Evolutionary conservation across 306 rosid genomes (phyloP).

Genomic region (Crataegus laevigata): DNA sequence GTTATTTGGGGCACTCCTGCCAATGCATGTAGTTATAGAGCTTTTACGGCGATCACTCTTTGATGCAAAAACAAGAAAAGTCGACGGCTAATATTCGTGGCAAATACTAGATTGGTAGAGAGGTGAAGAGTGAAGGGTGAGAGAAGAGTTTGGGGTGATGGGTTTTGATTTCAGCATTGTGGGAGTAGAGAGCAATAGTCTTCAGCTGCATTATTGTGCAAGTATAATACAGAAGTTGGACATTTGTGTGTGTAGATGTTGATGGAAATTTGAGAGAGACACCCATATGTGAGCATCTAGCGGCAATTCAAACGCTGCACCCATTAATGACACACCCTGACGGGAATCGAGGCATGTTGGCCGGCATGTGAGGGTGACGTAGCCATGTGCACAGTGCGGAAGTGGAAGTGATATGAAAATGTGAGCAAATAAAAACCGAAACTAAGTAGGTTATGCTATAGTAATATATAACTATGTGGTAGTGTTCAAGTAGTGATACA

Average conservation of each 20-base stretch:
- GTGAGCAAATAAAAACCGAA: too few relatives aligned
- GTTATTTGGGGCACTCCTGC: neutral
- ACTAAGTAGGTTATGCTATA: too few relatives aligned
- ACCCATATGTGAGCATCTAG: too few relatives aligned
- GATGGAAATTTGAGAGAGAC: neutral
- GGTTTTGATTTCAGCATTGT: neutral
- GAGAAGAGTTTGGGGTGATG: neutral
- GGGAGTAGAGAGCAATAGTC: slow-evolving; percentile 10
- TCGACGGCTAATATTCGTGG: neutral
- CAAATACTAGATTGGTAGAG: neutral
- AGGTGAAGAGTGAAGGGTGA: neutral
- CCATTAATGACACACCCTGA: too few relatives aligned
- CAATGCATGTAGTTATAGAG: slow-evolving; percentile 2
- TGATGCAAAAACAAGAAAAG: neutral
- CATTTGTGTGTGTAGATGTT: neutral
- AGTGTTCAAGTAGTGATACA: too few relatives aligned
- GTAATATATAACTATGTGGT: too few relatives aligned
- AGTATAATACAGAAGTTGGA: too few relatives aligned
- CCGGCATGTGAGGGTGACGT: too few relatives aligned
- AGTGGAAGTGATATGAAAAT: too few relatives aligned
- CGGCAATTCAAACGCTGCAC: too few relatives aligned
- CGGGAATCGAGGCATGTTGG: too few relatives aligned
- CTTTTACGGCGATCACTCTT: neutral
- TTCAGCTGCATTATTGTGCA: slow-evolving; percentile 17
- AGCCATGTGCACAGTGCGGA: too few relatives aligned